Conservation (phyloP, 768 basidiomycete species). For the Auricularia cornea region DNA sequence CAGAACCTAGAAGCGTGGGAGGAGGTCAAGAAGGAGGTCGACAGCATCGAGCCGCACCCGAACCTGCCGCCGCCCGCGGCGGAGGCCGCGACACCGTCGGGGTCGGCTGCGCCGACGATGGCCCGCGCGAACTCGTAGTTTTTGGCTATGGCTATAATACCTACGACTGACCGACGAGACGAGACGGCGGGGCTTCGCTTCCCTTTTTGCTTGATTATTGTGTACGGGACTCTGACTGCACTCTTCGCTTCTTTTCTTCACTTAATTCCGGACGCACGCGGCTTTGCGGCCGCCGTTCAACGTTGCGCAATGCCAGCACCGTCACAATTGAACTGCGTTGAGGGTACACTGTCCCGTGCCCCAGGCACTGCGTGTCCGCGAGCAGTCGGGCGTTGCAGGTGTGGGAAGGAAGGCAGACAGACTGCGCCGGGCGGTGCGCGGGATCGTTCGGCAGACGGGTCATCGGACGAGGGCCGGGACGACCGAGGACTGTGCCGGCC, state of each 20-base stretch:
- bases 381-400: not conserved
- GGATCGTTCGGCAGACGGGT: not conserved
- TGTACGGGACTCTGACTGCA: not conserved
- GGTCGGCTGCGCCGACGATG: not conserved
- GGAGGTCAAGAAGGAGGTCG: conserved; percentile 87
- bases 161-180: not conserved
- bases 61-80: conserved; percentile 44
- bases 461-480: not conserved
- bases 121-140: not conserved
- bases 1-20: conserved; percentile 98
- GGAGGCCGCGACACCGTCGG: not conserved
- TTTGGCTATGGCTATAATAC: not conserved
- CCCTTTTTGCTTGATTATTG: not conserved
- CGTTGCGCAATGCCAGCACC: not conserved
- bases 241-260: not conserved
- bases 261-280: too few relatives aligned
- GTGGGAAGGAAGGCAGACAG: not conserved
- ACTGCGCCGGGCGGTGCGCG: not conserved
- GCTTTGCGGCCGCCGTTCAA: too few relatives aligned
- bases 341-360: too few relatives aligned
- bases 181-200: not conserved
- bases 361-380: not conserved
- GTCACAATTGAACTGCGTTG: not conserved
- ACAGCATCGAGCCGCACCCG: conserved; percentile 84
- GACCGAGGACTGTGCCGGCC: not conserved